Evolutionary conservation across 2,329 filamentous ascomycete species (phyloP).

Genomic region (Macrophomina pseudophaseolina): DNA sequence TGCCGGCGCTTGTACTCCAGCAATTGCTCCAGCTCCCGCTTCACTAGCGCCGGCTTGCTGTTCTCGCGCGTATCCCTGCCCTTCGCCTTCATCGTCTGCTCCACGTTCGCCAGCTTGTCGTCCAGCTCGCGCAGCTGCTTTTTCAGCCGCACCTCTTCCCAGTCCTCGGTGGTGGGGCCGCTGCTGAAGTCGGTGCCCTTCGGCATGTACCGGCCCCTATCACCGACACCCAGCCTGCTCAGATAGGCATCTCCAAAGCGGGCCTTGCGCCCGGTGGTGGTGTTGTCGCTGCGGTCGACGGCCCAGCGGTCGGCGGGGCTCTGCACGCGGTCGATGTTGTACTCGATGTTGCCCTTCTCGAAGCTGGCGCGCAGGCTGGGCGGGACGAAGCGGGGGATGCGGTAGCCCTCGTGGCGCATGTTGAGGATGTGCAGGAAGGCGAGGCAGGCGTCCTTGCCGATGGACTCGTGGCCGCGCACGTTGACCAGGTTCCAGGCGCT

Average conservation of each 20-base stretch:
- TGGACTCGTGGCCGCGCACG: constrained; percentile 77
- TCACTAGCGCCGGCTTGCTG: constrained; percentile 86
- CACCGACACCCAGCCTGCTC: constrained; percentile 78
- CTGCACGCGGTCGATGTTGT: constrained; percentile 80
- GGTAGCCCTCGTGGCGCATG: constrained; percentile 91
- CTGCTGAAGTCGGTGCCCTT: constrained; percentile 88
- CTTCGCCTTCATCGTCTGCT: constrained; percentile 66
- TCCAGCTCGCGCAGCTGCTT: constrained; percentile 91
- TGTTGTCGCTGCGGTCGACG: constrained; percentile 76
- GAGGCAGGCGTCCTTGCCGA: constrained; percentile 93
- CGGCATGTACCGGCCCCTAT: constrained; percentile 74
- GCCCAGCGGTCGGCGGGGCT: constrained; percentile 76
- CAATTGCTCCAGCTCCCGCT: constrained; percentile 90
- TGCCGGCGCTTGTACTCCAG: constrained; percentile 91
- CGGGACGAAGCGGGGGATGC: constrained; percentile 89
- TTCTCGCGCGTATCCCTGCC: constrained; percentile 67
- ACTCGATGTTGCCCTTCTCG: constrained; percentile 95
- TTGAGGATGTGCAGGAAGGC: constrained; percentile 97
- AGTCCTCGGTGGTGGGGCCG: constrained; percentile 85
- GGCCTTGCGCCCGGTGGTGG: constrained; percentile 84
- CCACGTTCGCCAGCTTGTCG: constrained; percentile 82
- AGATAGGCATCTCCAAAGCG: constrained; percentile 98
- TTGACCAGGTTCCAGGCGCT: constrained; percentile 98
- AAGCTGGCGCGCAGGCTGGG: constrained; percentile 90
- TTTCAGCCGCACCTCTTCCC: constrained; percentile 95